Evolutionary conservation across 306 rosid genomes (phyloP).

Genomic region (Citrullus mucosospermus): DNA sequence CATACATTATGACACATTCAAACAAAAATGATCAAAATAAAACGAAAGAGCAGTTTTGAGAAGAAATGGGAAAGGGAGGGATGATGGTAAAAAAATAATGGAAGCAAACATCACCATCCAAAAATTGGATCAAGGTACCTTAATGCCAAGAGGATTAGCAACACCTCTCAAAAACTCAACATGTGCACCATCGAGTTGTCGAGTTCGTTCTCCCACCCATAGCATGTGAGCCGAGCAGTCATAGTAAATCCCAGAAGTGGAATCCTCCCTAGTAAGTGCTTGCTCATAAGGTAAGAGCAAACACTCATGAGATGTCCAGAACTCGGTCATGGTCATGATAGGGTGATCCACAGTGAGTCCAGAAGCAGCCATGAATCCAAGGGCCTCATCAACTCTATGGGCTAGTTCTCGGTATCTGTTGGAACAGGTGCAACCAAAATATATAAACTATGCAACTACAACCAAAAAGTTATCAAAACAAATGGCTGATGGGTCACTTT

Average conservation of each 20-base stretch:
- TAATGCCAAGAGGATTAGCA: conserved; percentile 32
- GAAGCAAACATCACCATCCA: not conserved
- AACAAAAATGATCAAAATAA: not conserved
- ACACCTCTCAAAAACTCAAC: conserved; percentile 35
- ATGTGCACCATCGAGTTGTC: conserved; percentile 34
- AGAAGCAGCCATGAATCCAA: conserved; percentile 29
- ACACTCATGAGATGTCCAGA: conserved; percentile 42
- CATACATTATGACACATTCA: not conserved
- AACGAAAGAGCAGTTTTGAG: not conserved
- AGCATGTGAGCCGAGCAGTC: conserved; percentile 39
- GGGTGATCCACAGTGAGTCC: conserved; percentile 29
- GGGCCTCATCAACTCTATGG: conserved; percentile 31
- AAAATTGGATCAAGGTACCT: conserved; percentile 13
- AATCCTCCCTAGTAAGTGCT: conserved; percentile 33
- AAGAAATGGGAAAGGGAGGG: not conserved
- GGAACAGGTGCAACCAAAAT: not conserved
- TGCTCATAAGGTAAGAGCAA: conserved; percentile 37
- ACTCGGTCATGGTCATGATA: conserved; percentile 27
- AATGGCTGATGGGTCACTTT: not conserved
- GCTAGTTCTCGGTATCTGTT: conserved; percentile 29
- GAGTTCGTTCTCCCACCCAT: conserved; percentile 39
- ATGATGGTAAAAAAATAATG: not conserved
- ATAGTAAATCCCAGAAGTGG: conserved; percentile 28
- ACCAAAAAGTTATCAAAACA: not conserved
- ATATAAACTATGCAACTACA: not conserved